Evolutionary conservation across 345 rosid genomes (phyloP).

Genomic region (Barbarea vulgaris): DNA sequence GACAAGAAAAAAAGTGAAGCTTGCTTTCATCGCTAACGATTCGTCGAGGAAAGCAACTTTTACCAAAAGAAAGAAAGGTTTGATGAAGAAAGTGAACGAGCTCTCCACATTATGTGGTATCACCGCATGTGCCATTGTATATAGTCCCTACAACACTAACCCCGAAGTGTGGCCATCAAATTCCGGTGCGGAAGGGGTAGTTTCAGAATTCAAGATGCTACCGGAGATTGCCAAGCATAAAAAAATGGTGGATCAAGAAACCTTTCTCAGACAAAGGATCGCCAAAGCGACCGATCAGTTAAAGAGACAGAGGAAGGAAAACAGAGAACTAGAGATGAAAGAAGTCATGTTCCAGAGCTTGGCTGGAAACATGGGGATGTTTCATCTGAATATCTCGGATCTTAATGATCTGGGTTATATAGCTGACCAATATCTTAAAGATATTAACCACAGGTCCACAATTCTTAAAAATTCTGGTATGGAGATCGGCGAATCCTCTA

Average conservation of each 20-base stretch:
- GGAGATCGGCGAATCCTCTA: constrained; percentile 10
- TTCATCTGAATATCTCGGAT: constrained; percentile 33
- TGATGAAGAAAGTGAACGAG: too few relatives aligned
- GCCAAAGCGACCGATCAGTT: too few relatives aligned
- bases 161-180: too few relatives aligned
- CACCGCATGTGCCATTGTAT: too few relatives aligned
- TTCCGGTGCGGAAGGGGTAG: too few relatives aligned
- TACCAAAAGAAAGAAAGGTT: too few relatives aligned
- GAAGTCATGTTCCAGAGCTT: constrained; percentile 42
- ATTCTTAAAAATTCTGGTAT: not conserved
- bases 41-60: constrained; percentile 30
- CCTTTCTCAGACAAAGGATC: too few relatives aligned
- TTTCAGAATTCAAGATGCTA: too few relatives aligned
- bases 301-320: too few relatives aligned
- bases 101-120: too few relatives aligned
- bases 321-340: constrained; percentile 23
- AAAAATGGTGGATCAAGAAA: constrained; percentile 27
- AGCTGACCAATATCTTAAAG: constrained; percentile 32
- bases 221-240: not conserved
- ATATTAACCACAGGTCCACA: constrained; percentile 13
- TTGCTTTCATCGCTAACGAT: constrained; percentile 21
- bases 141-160: too few relatives aligned
- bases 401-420: constrained; percentile 41
- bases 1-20: constrained; percentile 40
- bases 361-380: constrained; percentile 10